These are phyloP conservation scores for Pseudoscleropodium purum DNA, from an alignment of 225 moss, liverwort and hornwort genomes.

Conservation along the genomic window DNA sequence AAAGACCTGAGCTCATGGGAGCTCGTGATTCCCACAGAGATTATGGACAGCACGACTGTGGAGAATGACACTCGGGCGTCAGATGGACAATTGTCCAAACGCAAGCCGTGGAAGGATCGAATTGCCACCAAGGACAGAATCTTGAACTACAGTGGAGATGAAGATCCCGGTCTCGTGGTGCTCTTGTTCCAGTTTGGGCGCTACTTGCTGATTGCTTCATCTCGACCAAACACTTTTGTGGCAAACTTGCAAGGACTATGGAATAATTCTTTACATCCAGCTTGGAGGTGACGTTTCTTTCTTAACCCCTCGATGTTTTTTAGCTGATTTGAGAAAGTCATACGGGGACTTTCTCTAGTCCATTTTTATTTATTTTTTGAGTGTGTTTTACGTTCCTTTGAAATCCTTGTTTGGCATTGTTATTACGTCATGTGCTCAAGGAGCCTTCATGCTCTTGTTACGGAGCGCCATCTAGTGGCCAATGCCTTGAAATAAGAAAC, in stretches of 20 bases:
- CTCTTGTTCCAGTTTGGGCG: conserved; percentile 95
- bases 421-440: not conserved
- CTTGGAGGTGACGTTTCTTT: conserved; percentile 59
- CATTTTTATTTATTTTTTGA: not conserved
- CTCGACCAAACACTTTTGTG: conserved; percentile 75
- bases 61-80: not conserved
- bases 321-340: not conserved
- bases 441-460: not conserved
- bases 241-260: conserved; percentile 93
- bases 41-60: not conserved
- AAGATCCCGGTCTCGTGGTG: conserved; percentile 79
- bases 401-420: not conserved
- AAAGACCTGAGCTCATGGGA: conserved; percentile 24
- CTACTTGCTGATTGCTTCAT: conserved; percentile 81
- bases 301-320: not conserved
- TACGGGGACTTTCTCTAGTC: not conserved
- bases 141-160: conserved; percentile 34
- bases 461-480: not conserved
- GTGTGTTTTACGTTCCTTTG: not conserved
- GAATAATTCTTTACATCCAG: conserved; percentile 64
- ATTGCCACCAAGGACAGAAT: conserved; percentile 59
- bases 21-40: conserved; percentile 10
- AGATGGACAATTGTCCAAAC: not conserved
- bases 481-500: not conserved
- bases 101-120: conserved; percentile 15